A percentile compares a stretch with the other conserved stretches of the same genome.
Conservation (phyloP, 2,329 filamentous ascomycete genomes). For the Cercospora janseana region DNA sequence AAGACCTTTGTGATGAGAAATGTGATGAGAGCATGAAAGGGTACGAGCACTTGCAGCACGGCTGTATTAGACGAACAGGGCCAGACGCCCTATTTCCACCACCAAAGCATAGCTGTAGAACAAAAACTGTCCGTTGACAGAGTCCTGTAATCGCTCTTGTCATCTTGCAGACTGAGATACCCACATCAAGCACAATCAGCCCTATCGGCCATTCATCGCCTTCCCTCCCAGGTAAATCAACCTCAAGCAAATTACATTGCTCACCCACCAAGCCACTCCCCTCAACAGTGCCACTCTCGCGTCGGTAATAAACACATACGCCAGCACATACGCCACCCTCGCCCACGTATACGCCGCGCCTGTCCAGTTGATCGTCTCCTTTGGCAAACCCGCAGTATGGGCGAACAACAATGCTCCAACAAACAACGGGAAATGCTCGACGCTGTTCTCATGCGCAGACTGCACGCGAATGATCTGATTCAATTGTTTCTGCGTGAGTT, state of each 20-base stretch:
- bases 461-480: constrained; percentile 47
- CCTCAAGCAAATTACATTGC: constrained; percentile 44
- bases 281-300: constrained; percentile 39
- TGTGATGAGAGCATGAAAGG: constrained; percentile 1
- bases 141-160: background rate
- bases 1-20: constrained; percentile 1
- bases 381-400: constrained; percentile 42
- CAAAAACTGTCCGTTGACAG: too few species aligned
- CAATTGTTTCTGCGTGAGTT: constrained; percentile 45
- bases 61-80: background rate
- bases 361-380: constrained; percentile 40
- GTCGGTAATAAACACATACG: constrained; percentile 45
- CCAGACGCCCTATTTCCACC: constrained; percentile 10
- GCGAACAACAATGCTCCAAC: constrained; percentile 42
- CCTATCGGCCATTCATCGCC: constrained; percentile 25
- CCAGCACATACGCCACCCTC: constrained; percentile 42
- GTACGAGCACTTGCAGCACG: background rate
- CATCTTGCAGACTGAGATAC: too few species aligned
- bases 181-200: too few species aligned
- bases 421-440: constrained; percentile 46
- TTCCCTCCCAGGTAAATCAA: constrained; percentile 41
- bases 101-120: constrained; percentile 1
- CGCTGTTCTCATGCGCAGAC: constrained; percentile 48
- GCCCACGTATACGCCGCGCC: constrained; percentile 44
- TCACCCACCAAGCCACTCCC: constrained; percentile 45